A percentile compares a stretch with the other conserved stretches of the same genome.
These are phyloP conservation scores for Vairimorpha ceranae DNA, from an alignment of 371 early-diverging fungal genomes.

Conservation along the genomic window DNA sequence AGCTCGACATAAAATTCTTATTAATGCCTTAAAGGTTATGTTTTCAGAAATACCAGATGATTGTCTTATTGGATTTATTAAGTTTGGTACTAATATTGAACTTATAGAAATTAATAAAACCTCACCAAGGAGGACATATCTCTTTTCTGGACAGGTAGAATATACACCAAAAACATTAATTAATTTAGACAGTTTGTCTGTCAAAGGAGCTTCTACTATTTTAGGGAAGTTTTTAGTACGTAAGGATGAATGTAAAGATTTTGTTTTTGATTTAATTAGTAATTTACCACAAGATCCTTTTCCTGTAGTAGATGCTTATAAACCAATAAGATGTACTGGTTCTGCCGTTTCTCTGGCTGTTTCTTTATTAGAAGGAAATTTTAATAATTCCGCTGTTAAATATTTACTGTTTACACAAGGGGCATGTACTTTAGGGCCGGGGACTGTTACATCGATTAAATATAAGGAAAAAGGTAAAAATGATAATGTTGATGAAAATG, in stretches of 20 bases:
- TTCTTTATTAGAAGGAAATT: conserved; percentile 73
- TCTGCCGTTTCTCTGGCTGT: conserved; percentile 89
- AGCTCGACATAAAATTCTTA: conserved; percentile 84
- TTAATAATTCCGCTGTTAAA: conserved; percentile 71
- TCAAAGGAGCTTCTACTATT: neutral
- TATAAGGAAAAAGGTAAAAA: conserved; percentile 87
- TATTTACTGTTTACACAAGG: conserved; percentile 93
- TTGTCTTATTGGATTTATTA: conserved; percentile 86
- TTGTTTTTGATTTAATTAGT: conserved; percentile 80
- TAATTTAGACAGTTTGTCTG: conserved; percentile 13
- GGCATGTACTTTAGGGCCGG: conserved; percentile 92
- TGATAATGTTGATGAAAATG: conserved; percentile 87
- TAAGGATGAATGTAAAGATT: conserved; percentile 75
- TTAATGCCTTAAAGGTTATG: conserved; percentile 78
- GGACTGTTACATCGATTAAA: conserved; percentile 81
- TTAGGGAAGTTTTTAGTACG: conserved; percentile 66
- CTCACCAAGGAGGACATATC: conserved; percentile 85
- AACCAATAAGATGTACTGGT: conserved; percentile 90
- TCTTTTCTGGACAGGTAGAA: conserved; percentile 91
- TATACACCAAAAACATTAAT: conserved; percentile 69
- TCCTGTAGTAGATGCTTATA: conserved; percentile 83
- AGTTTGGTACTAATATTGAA: conserved; percentile 90
- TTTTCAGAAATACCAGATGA: conserved; percentile 80
- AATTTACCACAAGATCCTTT: conserved; percentile 93
- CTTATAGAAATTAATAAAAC: conserved; percentile 64